Conservation (phyloP, 345 rosid genomes). For the Rhodomyrtus tomentosa region DNA sequence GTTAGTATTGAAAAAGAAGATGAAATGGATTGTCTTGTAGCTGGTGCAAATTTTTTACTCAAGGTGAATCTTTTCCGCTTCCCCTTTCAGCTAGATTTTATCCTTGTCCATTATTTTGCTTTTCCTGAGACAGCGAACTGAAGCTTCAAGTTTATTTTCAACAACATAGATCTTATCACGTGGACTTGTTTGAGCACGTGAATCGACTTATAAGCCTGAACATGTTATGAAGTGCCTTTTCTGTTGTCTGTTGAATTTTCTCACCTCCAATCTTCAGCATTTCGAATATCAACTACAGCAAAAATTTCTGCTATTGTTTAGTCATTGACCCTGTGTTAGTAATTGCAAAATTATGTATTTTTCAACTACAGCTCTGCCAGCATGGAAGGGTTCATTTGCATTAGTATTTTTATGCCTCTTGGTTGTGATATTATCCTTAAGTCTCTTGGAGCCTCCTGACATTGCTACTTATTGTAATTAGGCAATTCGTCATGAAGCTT, state of each 20-base stretch:
- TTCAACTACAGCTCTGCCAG: neutral
- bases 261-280: neutral
- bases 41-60: constrained; percentile 96
- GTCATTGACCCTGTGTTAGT: neutral
- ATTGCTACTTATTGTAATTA: constrained; percentile 8
- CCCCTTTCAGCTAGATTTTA: neutral
- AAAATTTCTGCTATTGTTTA: neutral
- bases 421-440: neutral
- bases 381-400: neutral
- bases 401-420: neutral
- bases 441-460: neutral
- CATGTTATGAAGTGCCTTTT: neutral
- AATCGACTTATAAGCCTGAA: neutral
- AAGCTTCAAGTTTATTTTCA: neutral
- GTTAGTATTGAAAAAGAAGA: constrained; percentile 96
- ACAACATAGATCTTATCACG: neutral
- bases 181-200: neutral
- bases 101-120: neutral
- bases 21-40: constrained; percentile 98
- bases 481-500: constrained; percentile 99
- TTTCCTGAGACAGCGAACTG: neutral
- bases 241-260: neutral
- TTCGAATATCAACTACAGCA: neutral
- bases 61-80: constrained; percentile 39
- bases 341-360: neutral